Conservation (phyloP, 2,329 filamentous ascomycete genomes). For the Colletotrichum sp. region DNA sequence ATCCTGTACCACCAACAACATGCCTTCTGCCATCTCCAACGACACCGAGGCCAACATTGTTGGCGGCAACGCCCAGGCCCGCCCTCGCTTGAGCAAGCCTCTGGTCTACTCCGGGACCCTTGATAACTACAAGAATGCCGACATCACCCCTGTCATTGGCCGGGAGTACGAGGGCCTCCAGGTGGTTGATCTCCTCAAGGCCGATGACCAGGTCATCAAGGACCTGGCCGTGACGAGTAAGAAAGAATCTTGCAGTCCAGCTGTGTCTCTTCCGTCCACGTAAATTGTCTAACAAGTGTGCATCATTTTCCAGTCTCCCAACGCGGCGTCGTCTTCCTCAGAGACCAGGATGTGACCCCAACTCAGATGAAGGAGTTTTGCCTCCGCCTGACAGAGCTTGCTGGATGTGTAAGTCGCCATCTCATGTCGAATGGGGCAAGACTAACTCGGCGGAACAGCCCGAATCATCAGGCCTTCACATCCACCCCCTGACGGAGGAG, state of each 20-base stretch:
- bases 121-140: conserved; percentile 38
- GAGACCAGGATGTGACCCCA: conserved; percentile 39
- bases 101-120: conserved; percentile 46
- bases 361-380: conserved; percentile 42
- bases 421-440: not conserved
- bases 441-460: conserved; percentile 34
- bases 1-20: conserved; percentile 15
- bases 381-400: conserved; percentile 34
- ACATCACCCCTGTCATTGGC: conserved; percentile 55
- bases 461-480: conserved; percentile 53
- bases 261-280: not conserved
- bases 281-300: not conserved
- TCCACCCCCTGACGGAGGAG: conserved; percentile 59
- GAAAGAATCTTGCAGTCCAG: not conserved
- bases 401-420: conserved; percentile 28
- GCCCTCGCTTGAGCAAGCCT: conserved; percentile 34
- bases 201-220: conserved; percentile 51
- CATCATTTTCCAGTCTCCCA: conserved; percentile 30
- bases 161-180: conserved; percentile 48
- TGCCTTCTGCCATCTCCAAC: conserved; percentile 37
- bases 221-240: conserved; percentile 56
- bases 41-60: conserved; percentile 26
- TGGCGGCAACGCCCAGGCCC: conserved; percentile 32
- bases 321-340: conserved; percentile 41
- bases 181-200: conserved; percentile 35